Evolutionary conservation across 2,329 filamentous ascomycete species (phyloP).

Genomic region (Diaporthe eres): DNA sequence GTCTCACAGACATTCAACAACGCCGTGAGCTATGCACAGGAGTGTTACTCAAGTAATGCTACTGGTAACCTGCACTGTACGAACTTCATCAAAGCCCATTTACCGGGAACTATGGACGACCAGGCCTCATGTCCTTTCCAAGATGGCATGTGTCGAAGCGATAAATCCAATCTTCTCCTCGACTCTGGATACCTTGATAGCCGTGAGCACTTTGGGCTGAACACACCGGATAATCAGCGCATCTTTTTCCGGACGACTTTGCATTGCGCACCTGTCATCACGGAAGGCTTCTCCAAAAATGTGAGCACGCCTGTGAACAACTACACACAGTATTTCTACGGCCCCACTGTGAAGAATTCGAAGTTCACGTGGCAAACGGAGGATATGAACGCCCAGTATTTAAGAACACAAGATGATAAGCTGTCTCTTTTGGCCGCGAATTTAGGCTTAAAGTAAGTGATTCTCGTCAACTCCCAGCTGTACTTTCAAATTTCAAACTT

Average conservation of each 20-base stretch:
- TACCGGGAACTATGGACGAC: background rate
- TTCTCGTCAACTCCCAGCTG: background rate
- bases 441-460: background rate
- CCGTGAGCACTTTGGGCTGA: constrained; percentile 43
- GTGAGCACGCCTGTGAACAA: background rate
- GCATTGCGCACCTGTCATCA: constrained; percentile 24
- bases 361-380: background rate
- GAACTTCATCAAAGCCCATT: constrained; percentile 15
- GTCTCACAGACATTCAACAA: background rate
- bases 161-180: constrained; percentile 26
- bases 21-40: constrained; percentile 38
- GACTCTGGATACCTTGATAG: constrained; percentile 43
- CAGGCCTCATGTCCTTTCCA: constrained; percentile 44
- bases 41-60: constrained; percentile 42
- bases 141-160: constrained; percentile 33
- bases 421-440: fast-evolving
- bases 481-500: fast-evolving
- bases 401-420: background rate
- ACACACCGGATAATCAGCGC: constrained; percentile 38
- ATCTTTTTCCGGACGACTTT: constrained; percentile 11
- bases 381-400: background rate
- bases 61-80: constrained; percentile 18
- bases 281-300: background rate
- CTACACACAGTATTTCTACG: constrained; percentile 30
- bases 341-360: background rate